Evolutionary conservation across 2,329 filamentous ascomycete species (phyloP).

Genomic region (Parafenestella ontariensis): DNA sequence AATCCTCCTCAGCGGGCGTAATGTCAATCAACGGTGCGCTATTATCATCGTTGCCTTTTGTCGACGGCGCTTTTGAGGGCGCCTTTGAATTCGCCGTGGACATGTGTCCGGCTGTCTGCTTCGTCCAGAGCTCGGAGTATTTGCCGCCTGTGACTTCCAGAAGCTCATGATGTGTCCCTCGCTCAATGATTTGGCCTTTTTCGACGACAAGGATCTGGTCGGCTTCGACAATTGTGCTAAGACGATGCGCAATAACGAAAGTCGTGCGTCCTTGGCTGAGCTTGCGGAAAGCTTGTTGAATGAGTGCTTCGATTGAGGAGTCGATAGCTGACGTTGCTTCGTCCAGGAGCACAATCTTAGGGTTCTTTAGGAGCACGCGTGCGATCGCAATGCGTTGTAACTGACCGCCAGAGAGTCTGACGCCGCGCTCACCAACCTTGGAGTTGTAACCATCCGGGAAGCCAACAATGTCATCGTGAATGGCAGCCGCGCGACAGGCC

Average conservation of each 20-base stretch:
- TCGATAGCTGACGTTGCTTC: constrained; percentile 91
- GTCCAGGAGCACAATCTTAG: constrained; percentile 83
- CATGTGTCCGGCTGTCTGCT: constrained; percentile 65
- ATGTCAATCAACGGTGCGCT: constrained; percentile 31
- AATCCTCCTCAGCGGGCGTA: constrained; percentile 30
- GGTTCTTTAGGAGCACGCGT: constrained; percentile 78
- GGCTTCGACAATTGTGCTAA: constrained; percentile 85
- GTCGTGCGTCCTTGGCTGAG: constrained; percentile 69
- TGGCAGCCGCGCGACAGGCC: constrained; percentile 67
- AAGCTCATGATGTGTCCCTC: constrained; percentile 79
- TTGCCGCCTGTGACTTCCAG: constrained; percentile 69
- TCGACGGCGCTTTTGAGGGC: constrained; percentile 23
- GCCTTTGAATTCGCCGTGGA: constrained; percentile 25
- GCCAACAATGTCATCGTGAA: constrained; percentile 68
- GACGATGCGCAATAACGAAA: constrained; percentile 75
- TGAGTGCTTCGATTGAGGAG: constrained; percentile 71
- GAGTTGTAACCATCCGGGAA: constrained; percentile 58
- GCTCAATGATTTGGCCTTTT: constrained; percentile 77
- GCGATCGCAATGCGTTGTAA: constrained; percentile 72
- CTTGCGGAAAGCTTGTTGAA: constrained; percentile 66
- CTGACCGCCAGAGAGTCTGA: constrained; percentile 68
- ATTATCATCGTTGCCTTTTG: constrained; percentile 14
- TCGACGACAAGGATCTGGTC: constrained; percentile 84
- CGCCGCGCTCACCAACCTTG: constrained; percentile 51
- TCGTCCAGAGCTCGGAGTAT: constrained; percentile 87